phyloP scores from a whole-genome alignment of 1,284 basidiomycete genomes.

The Ustilago tritici region DNA sequence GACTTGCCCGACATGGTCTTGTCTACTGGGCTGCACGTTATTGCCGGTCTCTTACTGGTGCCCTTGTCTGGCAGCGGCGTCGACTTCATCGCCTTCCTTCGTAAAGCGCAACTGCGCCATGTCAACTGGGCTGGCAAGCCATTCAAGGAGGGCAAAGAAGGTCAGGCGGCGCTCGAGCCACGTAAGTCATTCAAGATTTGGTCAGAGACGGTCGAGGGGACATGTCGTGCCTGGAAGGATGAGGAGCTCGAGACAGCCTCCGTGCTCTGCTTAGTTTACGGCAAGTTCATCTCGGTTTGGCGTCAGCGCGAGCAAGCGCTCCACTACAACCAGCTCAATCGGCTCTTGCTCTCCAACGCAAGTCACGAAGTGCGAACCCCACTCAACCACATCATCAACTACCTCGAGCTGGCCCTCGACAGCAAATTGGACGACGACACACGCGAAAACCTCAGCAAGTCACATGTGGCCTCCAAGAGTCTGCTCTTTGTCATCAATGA shows the following conservation, averaged over 20 bases:
- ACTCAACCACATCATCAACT: conserved; percentile 74
- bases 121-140: conserved; percentile 72
- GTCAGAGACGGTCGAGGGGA: conserved; percentile 81
- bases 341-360: conserved; percentile 85
- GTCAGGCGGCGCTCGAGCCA: conserved; percentile 56
- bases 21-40: conserved; percentile 78
- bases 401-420: conserved; percentile 83
- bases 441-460: conserved; percentile 81
- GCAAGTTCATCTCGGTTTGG: conserved; percentile 90
- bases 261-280: conserved; percentile 85
- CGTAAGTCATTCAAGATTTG: conserved; percentile 73
- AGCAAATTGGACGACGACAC: conserved; percentile 83
- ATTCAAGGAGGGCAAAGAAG: conserved; percentile 74
- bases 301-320: conserved; percentile 84
- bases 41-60: conserved; percentile 83
- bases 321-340: conserved; percentile 82
- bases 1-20: conserved; percentile 83
- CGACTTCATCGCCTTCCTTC: conserved; percentile 82
- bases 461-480: conserved; percentile 84
- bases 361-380: conserved; percentile 80
- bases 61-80: conserved; percentile 71
- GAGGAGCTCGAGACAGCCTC: conserved; percentile 88
- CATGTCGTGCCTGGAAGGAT: conserved; percentile 82
- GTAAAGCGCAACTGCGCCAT: conserved; percentile 77
- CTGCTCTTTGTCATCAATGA: conserved; percentile 79